phyloP scores from a whole-genome alignment of 2,329 filamentous ascomycete species.

The Thielaviopsis euricoi region DNA sequence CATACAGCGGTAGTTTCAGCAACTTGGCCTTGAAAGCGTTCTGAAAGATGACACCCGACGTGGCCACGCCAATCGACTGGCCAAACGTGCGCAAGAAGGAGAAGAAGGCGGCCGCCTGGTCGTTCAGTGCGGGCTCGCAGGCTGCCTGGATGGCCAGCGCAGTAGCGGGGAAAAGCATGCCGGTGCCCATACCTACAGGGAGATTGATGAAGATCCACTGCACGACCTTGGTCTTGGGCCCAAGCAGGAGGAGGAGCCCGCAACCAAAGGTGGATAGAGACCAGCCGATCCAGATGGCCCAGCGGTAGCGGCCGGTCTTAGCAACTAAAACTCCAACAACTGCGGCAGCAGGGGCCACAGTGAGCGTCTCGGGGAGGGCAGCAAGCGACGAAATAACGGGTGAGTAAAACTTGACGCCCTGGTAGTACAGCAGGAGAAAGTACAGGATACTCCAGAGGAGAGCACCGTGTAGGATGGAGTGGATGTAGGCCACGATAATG shows the following conservation, averaged over 20 bases:
- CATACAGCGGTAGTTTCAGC: constrained; percentile 28
- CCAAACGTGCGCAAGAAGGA: constrained; percentile 31
- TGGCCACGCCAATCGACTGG: constrained; percentile 16
- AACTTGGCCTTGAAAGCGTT: constrained; percentile 41
- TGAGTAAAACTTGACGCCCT: constrained; percentile 34
- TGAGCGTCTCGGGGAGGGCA: constrained; percentile 42
- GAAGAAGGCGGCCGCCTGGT: constrained; percentile 48
- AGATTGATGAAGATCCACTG: constrained; percentile 46
- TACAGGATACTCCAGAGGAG: constrained; percentile 38
- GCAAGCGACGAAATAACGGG: constrained; percentile 39
- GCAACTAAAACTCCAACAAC: constrained; percentile 37
- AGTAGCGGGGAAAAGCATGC: constrained; percentile 49
- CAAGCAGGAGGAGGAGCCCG: constrained; percentile 36
- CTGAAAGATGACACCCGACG: constrained; percentile 51
- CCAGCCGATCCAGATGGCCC: constrained; percentile 47
- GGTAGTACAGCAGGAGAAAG: constrained; percentile 33
- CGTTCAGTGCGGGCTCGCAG: constrained; percentile 25
- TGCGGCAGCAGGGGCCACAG: constrained; percentile 44
- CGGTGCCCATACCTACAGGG: constrained; percentile 42
- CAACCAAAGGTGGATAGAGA: constrained; percentile 37
- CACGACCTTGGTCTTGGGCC: constrained; percentile 29
- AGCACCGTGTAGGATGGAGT: constrained; percentile 41
- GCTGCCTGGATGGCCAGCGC: constrained; percentile 47
- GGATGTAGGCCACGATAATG: constrained; percentile 30
- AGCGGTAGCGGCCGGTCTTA: constrained; percentile 41